Evolutionary conservation across 805 yeast species (phyloP).

Genomic region (Pichia manshurica): DNA sequence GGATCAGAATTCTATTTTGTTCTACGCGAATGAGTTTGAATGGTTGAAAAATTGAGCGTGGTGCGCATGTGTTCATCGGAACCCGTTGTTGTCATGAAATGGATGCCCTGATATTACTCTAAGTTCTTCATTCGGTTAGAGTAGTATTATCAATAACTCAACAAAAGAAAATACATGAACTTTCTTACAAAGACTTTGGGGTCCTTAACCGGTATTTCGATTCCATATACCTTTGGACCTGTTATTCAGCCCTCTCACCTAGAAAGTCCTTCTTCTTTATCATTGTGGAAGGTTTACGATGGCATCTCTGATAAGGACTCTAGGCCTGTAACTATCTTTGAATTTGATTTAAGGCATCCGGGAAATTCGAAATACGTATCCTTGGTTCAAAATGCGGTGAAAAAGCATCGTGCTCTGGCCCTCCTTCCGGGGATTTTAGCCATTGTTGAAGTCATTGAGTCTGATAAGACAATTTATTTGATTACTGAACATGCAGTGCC

Average conservation of each 20-base stretch:
- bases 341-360: constrained; percentile 45
- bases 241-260: constrained; percentile 26
- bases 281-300: constrained; percentile 59
- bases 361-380: constrained; percentile 26
- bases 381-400: constrained; percentile 40
- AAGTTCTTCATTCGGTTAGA: no score
- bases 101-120: no score
- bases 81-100: no score
- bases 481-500: constrained; percentile 66
- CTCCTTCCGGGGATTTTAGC: constrained; percentile 62
- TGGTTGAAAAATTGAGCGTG: no score
- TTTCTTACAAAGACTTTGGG: constrained; percentile 62
- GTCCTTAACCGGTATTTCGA: constrained; percentile 50
- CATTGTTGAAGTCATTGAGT: constrained; percentile 58
- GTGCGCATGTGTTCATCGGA: no score
- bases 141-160: no score
- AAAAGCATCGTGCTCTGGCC: constrained; percentile 49
- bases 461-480: constrained; percentile 50
- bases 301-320: constrained; percentile 53
- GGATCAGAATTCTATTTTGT: no score
- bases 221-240: constrained; percentile 54
- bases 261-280: constrained; percentile 23
- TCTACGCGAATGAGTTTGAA: no score
- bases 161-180: constrained; percentile 41
- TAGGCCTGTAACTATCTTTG: constrained; percentile 57